Evolutionary conservation across 352 stramenopile species (phyloP).

Genomic region (Phytophthora multivora): DNA sequence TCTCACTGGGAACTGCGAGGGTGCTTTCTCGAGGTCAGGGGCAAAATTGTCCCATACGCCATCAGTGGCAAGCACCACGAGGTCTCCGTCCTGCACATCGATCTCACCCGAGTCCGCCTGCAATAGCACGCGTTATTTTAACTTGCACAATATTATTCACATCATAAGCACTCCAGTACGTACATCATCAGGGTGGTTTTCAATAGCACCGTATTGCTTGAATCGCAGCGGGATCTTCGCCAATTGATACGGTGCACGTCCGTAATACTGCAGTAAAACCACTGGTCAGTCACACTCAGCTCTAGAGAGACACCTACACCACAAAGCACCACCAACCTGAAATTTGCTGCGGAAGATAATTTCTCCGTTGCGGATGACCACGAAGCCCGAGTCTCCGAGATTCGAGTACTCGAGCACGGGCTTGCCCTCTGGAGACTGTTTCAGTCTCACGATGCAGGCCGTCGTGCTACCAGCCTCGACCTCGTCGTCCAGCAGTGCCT

Average conservation of each 20-base stretch:
- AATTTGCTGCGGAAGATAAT: conserved; percentile 82
- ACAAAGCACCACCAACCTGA: conserved; percentile 35
- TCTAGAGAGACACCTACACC: too few species aligned
- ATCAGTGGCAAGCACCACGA: conserved; percentile 82
- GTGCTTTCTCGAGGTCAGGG: conserved; percentile 48
- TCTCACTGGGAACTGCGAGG: conserved; percentile 64
- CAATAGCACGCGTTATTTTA: conserved; percentile 6
- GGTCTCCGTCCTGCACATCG: conserved; percentile 72
- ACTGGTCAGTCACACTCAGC: background rate
- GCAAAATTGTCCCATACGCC: conserved; percentile 87
- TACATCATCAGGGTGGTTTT: conserved; percentile 78
- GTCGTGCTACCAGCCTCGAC: conserved; percentile 83
- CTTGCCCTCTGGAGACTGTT: conserved; percentile 44
- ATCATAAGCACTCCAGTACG: conserved; percentile 10
- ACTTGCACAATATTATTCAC: background rate
- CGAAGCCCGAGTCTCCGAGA: conserved; percentile 79
- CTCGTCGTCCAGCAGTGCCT: conserved; percentile 60
- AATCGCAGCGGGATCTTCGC: conserved; percentile 78
- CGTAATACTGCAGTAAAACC: conserved; percentile 53
- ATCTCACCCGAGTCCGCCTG: conserved; percentile 76
- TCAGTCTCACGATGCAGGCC: conserved; percentile 74
- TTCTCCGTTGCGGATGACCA: conserved; percentile 62
- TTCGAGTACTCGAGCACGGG: conserved; percentile 81
- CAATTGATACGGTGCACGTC: conserved; percentile 75
- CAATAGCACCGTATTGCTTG: conserved; percentile 77